phyloP scores from a whole-genome alignment of 1,139 yeast genomes.

The Debaryomyces psychrophilus region DNA sequence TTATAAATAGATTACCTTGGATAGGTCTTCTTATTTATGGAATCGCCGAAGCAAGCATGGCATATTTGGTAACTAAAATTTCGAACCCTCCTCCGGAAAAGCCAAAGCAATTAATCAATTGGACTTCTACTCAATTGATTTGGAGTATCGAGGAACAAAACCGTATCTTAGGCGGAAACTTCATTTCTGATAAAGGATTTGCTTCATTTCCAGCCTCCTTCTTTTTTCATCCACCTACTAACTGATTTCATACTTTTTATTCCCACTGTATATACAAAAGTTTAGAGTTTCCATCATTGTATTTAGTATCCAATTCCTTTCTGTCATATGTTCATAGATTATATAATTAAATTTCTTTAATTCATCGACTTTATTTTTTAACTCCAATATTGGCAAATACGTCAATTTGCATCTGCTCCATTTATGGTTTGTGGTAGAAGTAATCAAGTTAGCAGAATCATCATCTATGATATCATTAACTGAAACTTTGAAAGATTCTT shows the following conservation, averaged over 20 bases:
- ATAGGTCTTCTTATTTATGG: conserved; percentile 54
- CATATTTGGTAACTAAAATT: conserved; percentile 56
- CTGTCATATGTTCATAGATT: conserved; percentile 16
- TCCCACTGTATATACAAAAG: conserved; percentile 34
- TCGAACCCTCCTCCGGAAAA: conserved; percentile 53
- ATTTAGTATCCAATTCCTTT: conserved; percentile 16
- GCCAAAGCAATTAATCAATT: conserved; percentile 26
- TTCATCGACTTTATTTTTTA: conserved; percentile 40
- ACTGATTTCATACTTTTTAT: conserved; percentile 19
- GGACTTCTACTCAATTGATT: conserved; percentile 38
- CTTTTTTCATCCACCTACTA: conserved; percentile 8
- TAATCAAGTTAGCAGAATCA: conserved; percentile 20
- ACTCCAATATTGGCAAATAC: conserved; percentile 39
- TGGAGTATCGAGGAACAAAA: conserved; percentile 25
- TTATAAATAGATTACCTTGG: conserved; percentile 46
- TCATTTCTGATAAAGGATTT: conserved; percentile 12
- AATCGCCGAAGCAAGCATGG: conserved; percentile 58
- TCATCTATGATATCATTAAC: conserved; percentile 14
- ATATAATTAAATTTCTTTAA: conserved; percentile 35
- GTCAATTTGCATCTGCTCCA: conserved; percentile 46
- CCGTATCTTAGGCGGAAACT: conserved; percentile 10
- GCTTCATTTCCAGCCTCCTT: conserved; percentile 10
- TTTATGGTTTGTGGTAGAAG: conserved; percentile 36
- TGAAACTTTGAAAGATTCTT: conserved; percentile 30
- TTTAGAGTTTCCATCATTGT: conserved; percentile 24